phyloP scores from a whole-genome alignment of 768 basidiomycete species.

The Lepiota venenata region DNA sequence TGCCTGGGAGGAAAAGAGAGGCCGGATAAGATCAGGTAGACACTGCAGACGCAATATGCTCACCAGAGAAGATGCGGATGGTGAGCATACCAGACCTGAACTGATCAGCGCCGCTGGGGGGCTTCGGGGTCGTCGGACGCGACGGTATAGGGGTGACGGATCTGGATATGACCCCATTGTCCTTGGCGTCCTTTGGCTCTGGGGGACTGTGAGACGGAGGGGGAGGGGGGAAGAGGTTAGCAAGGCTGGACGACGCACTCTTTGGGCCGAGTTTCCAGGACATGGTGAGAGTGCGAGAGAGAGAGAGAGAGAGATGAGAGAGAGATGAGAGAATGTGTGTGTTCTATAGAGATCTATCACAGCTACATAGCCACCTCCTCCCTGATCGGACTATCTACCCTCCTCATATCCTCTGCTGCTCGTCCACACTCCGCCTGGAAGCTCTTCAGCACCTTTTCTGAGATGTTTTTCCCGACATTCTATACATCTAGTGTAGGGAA shows the following conservation, averaged over 20 bases:
- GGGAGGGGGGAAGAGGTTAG: slow-evolving; percentile 4
- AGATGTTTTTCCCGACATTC: slow-evolving; percentile 7
- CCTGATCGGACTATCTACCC: slow-evolving; percentile 5
- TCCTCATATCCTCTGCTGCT: slow-evolving; percentile 1
- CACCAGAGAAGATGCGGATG: slow-evolving; percentile 93
- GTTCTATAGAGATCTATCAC: slow-evolving; percentile 6
- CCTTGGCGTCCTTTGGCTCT: slow-evolving; percentile 71
- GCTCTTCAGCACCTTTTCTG: background rate
- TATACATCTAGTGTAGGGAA: background rate
- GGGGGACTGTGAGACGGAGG: slow-evolving; percentile 11
- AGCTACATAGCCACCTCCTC: slow-evolving; percentile 11
- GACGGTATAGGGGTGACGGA: slow-evolving; percentile 82
- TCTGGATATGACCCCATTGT: slow-evolving; percentile 69
- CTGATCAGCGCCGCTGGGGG: slow-evolving; percentile 51
- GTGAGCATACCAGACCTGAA: slow-evolving; percentile 90
- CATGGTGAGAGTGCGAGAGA: slow-evolving; percentile 28
- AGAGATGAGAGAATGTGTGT: no score
- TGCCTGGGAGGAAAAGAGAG: slow-evolving; percentile 43
- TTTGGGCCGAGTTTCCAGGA: slow-evolving; percentile 53
- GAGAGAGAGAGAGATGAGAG: slow-evolving; percentile 5
- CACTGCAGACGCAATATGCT: slow-evolving; percentile 20
- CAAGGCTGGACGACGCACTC: slow-evolving; percentile 27
- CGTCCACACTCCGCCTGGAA: slow-evolving; percentile 7
- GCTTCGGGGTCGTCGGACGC: slow-evolving; percentile 74
- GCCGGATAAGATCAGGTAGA: background rate